Evolutionary conservation across 768 basidiomycete species (phyloP), one percentile per base, ranked within the genome.

Genomic region (Gloeophyllum trabeum): DNA sequence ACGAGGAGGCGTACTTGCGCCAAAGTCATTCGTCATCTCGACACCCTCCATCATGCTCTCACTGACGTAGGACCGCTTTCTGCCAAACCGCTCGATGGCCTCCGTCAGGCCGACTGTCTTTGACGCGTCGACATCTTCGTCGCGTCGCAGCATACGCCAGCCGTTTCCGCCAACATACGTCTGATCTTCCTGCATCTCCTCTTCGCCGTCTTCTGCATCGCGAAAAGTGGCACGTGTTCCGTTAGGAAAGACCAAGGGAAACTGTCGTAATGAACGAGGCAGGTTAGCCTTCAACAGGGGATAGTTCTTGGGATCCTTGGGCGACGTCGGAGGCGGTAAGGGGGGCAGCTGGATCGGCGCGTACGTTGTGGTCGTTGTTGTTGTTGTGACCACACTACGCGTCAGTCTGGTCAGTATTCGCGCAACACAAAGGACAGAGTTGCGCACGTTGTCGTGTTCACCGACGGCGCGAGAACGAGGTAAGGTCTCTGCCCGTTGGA

Each of bases 331-430:
- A 2, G 78, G 63, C 6, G 87, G 85, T 2, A 90, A 61, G 5
- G 80, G 62, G 1, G 88, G 88, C 2, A 91, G 58, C 28, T 76
- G 81, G 48, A 91, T 88, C n/a, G 88, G 88, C 43, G 88, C 81
- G 64, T 91, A 89, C 7, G 81, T 78, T 2, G 89, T 91, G 1
- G 88, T 91, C 2, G 89, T 91, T 0, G 85, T 88, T 1, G 89
- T 91, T n/a, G 84, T 90, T 39, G 88, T 91, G 51, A 87, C 81
- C 52, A 91, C 85, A 42, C 88, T 91, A 55, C n/a, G n/a, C n/a
- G 26, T 50, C 32, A 48, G 45, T 16, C 28, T 25, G 21, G 28
- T 10, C 16, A 32, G 16, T 10, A 10, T 32, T 16, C 10, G 28
- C 10, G 28, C 10, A 28, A 30, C 7, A 21, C 13, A 12, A 44